Evolutionary conservation across 208 protist species (phyloP).

Genomic region (Acanthamoeba healyi): DNA sequence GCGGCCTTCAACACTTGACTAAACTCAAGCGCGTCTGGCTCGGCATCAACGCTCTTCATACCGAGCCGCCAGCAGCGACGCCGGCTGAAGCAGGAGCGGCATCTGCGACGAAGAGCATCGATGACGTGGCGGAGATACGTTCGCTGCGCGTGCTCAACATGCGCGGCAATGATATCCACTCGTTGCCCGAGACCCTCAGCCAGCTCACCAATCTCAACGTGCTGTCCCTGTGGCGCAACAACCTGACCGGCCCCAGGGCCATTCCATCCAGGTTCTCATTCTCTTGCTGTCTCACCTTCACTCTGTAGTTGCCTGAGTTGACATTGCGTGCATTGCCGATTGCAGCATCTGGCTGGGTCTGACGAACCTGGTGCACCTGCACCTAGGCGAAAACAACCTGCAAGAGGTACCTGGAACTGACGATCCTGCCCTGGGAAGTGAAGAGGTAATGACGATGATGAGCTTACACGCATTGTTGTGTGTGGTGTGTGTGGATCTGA

Average conservation of each 20-base stretch:
- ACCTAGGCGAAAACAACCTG: slow-evolving; percentile 3
- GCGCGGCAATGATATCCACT: not conserved
- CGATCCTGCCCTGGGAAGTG: too few species aligned
- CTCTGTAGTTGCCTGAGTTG: too few species aligned
- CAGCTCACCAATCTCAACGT: not conserved
- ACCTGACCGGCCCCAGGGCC: not conserved
- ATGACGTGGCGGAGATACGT: not conserved
- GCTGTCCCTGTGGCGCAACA: slow-evolving; percentile 27
- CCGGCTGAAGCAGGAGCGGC: too few species aligned
- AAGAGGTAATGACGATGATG: too few species aligned
- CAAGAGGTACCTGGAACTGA: not conserved
- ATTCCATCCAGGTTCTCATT: not conserved
- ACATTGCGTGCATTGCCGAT: not conserved
- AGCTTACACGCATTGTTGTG: too few species aligned
- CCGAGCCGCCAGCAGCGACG: not conserved
- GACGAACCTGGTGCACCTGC: not conserved
- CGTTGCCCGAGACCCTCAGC: not conserved
- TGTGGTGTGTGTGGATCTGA: not conserved
- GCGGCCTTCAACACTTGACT: not conserved
- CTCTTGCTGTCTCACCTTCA: too few species aligned
- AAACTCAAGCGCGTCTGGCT: not conserved
- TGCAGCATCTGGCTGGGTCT: not conserved
- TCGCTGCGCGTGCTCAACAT: not conserved
- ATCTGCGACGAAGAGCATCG: not conserved
- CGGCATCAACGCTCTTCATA: not conserved